Evolutionary conservation across 768 basidiomycete species (phyloP).

Genomic region (Panaeolus papilionaceus): DNA sequence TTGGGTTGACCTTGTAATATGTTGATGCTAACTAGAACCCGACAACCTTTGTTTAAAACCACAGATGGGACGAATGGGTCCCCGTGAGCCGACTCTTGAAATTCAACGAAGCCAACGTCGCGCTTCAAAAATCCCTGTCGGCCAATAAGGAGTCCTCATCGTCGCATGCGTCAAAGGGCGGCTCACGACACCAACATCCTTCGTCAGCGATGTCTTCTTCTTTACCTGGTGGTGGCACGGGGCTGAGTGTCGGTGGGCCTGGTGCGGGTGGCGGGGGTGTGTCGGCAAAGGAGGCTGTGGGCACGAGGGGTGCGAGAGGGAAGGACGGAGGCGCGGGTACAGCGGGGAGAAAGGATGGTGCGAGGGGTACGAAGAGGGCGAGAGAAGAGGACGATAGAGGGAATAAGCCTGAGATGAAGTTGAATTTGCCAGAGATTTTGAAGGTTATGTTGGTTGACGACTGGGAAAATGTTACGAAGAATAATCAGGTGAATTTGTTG

Average conservation of each 20-base stretch:
- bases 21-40: neutral
- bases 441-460: slow-evolving; percentile 93
- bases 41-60: neutral
- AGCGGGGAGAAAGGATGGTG: slow-evolving; percentile 62
- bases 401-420: slow-evolving; percentile 88
- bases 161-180: slow-evolving; percentile 6
- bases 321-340: slow-evolving; percentile 38
- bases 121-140: slow-evolving; percentile 73
- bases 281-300: slow-evolving; percentile 30
- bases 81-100: slow-evolving; percentile 82
- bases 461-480: slow-evolving; percentile 97
- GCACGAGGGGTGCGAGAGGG: slow-evolving; percentile 29
- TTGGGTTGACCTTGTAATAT: too few species aligned
- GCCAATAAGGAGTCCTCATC: slow-evolving; percentile 23
- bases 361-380: slow-evolving; percentile 70
- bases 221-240: slow-evolving; percentile 32
- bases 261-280: slow-evolving; percentile 21
- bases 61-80: slow-evolving; percentile 98
- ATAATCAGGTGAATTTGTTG: slow-evolving; percentile 69
- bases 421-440: slow-evolving; percentile 88
- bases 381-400: slow-evolving; percentile 84
- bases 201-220: neutral
- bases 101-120: slow-evolving; percentile 79
- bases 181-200: neutral
- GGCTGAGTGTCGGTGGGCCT: slow-evolving; percentile 31